These are phyloP conservation scores for Sergeia podlipaevii DNA, from an alignment of 208 protist genomes.

Conservation along the genomic window DNA sequence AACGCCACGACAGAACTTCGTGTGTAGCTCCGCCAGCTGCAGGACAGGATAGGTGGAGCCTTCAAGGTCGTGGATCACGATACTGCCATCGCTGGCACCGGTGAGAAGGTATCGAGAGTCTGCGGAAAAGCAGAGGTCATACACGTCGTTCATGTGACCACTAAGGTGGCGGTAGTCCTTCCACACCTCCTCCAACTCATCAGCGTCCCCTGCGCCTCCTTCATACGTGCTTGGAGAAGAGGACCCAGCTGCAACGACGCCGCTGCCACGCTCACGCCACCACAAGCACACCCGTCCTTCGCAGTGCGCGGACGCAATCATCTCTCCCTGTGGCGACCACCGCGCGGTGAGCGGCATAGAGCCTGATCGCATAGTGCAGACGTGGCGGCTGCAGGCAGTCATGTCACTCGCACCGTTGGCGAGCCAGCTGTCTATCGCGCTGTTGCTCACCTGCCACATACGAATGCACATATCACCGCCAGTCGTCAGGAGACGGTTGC, in stretches of 20 bases:
- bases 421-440: conserved; percentile 57
- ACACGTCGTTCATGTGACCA: conserved; percentile 83
- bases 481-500: conserved; percentile 67
- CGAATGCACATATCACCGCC: conserved; percentile 78
- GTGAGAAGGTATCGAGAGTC: conserved; percentile 79
- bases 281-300: conserved; percentile 83
- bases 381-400: conserved; percentile 57
- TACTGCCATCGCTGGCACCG: conserved; percentile 67
- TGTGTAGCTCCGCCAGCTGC: conserved; percentile 62
- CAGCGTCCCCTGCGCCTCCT: background rate
- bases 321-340: conserved; percentile 75
- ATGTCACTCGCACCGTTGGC: conserved; percentile 51
- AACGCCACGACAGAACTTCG: conserved; percentile 82
- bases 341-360: conserved; percentile 82
- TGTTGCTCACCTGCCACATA: conserved; percentile 49
- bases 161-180: conserved; percentile 84
- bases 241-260: conserved; percentile 1
- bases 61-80: conserved; percentile 79
- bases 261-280: conserved; percentile 49
- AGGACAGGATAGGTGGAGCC: conserved; percentile 61
- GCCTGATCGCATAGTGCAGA: conserved; percentile 51
- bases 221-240: background rate
- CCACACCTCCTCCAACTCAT: conserved; percentile 64
- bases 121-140: conserved; percentile 83
- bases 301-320: conserved; percentile 82